phyloP scores from a whole-genome alignment of 2,329 filamentous ascomycete genomes.

The Curvularia hawaiiensis region DNA sequence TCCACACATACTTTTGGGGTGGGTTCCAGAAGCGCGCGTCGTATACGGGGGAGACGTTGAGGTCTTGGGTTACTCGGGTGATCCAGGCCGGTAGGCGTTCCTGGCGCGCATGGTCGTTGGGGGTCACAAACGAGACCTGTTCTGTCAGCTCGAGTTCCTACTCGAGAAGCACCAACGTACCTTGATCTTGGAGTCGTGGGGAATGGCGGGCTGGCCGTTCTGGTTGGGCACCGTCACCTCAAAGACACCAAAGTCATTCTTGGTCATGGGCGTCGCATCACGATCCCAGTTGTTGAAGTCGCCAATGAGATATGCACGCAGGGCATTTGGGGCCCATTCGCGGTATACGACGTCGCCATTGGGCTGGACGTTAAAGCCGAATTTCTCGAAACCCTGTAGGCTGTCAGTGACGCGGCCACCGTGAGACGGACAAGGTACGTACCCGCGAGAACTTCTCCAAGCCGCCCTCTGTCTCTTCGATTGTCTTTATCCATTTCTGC shows the following conservation, averaged over 20 bases:
- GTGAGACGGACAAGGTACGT: conserved; percentile 29
- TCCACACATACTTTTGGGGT: conserved; percentile 82
- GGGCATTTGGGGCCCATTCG: conserved; percentile 95
- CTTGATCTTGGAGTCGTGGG: conserved; percentile 96
- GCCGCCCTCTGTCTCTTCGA: conserved; percentile 84
- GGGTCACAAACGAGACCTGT: conserved; percentile 82
- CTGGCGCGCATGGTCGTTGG: conserved; percentile 73
- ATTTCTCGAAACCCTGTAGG: conserved; percentile 78
- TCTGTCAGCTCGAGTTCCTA: background rate
- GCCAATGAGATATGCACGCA: conserved; percentile 82
- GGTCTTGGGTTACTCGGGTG: conserved; percentile 93
- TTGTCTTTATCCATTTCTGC: conserved; percentile 83
- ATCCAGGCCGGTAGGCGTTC: conserved; percentile 97
- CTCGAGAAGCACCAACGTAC: conserved; percentile 52
- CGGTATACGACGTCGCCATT: conserved; percentile 88
- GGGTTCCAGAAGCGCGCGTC: conserved; percentile 98
- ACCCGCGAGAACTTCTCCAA: conserved; percentile 90
- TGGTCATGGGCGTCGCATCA: conserved; percentile 84
- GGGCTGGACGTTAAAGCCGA: conserved; percentile 79
- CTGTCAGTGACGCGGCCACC: conserved; percentile 24
- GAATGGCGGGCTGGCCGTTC: conserved; percentile 77
- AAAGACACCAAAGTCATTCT: conserved; percentile 84
- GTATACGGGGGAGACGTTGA: conserved; percentile 87
- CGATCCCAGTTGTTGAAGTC: conserved; percentile 96
- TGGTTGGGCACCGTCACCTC: conserved; percentile 77